Evolutionary conservation across 768 basidiomycete genomes (phyloP).

Genomic region (Boletus subparvulus): DNA sequence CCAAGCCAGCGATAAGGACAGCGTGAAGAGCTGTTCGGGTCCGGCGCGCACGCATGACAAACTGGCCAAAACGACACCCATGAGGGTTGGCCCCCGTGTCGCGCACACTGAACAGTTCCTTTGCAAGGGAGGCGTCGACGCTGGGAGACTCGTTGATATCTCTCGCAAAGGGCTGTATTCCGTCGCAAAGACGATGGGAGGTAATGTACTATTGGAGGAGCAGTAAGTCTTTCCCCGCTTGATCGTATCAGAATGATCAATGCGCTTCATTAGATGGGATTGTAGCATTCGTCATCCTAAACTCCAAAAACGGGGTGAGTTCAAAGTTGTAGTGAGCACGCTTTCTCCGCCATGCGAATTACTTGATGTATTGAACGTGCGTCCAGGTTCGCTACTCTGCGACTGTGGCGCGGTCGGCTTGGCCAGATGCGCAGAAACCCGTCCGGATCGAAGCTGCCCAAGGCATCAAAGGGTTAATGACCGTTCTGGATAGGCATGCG

Average conservation of each 20-base stretch:
- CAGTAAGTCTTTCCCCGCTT: slow-evolving; percentile 28
- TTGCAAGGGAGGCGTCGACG: slow-evolving; percentile 38
- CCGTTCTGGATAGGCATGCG: slow-evolving; percentile 34
- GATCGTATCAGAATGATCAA: slow-evolving; percentile 19
- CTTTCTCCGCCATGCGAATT: slow-evolving; percentile 8
- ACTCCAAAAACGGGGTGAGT: slow-evolving; percentile 31
- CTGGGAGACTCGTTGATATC: slow-evolving; percentile 33
- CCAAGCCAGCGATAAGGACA: slow-evolving; percentile 23
- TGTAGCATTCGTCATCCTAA: slow-evolving; percentile 35
- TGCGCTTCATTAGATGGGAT: slow-evolving; percentile 32
- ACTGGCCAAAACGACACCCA: slow-evolving; percentile 23
- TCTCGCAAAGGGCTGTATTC: slow-evolving; percentile 35
- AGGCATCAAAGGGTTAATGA: slow-evolving; percentile 38
- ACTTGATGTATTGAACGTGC: slow-evolving; percentile 12
- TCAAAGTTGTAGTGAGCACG: slow-evolving; percentile 35
- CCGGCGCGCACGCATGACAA: slow-evolving; percentile 31
- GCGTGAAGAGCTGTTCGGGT: slow-evolving; percentile 35
- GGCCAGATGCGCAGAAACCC: slow-evolving; percentile 39
- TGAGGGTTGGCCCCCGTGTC: slow-evolving; percentile 34
- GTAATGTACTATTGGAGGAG: slow-evolving; percentile 38
- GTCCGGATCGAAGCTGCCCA: slow-evolving; percentile 36
- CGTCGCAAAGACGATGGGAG: slow-evolving; percentile 35
- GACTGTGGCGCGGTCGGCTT: slow-evolving; percentile 36
- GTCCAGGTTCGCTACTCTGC: slow-evolving; percentile 36
- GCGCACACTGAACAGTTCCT: slow-evolving; percentile 36